These are phyloP conservation scores for Geranium rotundifolium DNA, from an alignment of 345 rosid genomes.

Conservation along the genomic window DNA sequence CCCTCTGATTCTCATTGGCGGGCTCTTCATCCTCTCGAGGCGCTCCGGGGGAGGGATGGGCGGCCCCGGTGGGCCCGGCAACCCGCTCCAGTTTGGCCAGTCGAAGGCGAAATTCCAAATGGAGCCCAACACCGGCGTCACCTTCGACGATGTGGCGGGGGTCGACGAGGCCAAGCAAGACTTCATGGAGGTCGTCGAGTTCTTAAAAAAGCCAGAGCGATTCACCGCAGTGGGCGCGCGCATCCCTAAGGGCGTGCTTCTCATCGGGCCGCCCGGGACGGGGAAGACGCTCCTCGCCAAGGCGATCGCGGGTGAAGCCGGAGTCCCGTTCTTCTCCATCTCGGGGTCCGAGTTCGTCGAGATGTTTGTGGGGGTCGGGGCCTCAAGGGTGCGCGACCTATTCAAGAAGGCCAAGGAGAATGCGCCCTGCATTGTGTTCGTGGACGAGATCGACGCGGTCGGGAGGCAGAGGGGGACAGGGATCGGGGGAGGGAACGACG, in stretches of 20 bases:
- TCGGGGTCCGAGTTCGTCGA: conserved; percentile 98
- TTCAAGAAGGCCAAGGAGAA: conserved; percentile 92
- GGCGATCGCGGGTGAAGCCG: conserved; percentile 99
- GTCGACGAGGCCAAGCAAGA: conserved; percentile 99
- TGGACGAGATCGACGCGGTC: conserved; percentile 97
- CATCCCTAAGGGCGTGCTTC: conserved; percentile 96
- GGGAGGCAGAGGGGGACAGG: conserved; percentile 94
- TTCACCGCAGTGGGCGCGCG: conserved; percentile 95
- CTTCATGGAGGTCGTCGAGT: conserved; percentile 98
- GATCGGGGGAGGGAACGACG: conserved; percentile 97
- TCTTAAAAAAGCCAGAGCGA: conserved; percentile 94
- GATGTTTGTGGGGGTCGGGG: conserved; percentile 99
- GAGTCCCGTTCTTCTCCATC: conserved; percentile 90
- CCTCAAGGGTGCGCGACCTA: conserved; percentile 89
- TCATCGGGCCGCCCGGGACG: conserved; percentile 96
- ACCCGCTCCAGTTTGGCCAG: conserved; percentile 79
- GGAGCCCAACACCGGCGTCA: conserved; percentile 98
- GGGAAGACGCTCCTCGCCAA: conserved; percentile 98
- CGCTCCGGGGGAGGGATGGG: conserved; percentile 97
- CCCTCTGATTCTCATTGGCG: conserved; percentile 84
- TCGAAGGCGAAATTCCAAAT: conserved; percentile 97
- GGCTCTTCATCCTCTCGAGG: conserved; percentile 89
- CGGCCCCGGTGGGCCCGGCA: conserved; percentile 97
- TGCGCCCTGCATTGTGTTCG: conserved; percentile 97
- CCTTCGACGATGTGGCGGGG: conserved; percentile 97